Conservation (phyloP, 805 yeast genomes). For the Candida ipomoeae region DNA sequence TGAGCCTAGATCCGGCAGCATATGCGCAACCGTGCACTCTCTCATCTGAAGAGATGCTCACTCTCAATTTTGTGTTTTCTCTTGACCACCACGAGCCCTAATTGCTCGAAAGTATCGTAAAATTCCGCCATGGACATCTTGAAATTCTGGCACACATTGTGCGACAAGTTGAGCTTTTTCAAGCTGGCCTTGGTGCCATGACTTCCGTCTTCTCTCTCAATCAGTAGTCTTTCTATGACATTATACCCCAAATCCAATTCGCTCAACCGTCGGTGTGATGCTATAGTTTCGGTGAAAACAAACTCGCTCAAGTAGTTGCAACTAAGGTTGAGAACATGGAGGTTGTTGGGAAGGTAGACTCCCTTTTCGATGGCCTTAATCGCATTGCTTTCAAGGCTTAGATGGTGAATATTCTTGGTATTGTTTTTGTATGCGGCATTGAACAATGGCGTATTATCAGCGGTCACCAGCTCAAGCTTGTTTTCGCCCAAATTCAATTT, state of each 20-base stretch:
- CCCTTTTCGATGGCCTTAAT: slow-evolving; percentile 12
- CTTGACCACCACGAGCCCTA: slow-evolving; percentile 19
- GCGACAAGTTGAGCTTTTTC: slow-evolving; percentile 18
- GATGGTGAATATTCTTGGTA: slow-evolving; percentile 3
- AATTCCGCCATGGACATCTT: slow-evolving; percentile 19
- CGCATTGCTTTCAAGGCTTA: slow-evolving; percentile 17
- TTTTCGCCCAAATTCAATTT: slow-evolving; percentile 14
- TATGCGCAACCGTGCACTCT: neutral
- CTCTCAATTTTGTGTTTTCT: slow-evolving; percentile 27
- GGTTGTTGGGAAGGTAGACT: slow-evolving; percentile 13
- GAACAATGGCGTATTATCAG: slow-evolving; percentile 13
- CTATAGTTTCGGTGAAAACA: slow-evolving; percentile 10
- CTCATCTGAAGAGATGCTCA: slow-evolving; percentile 19
- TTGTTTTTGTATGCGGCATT: neutral
- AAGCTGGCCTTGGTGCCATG: slow-evolving; percentile 9
- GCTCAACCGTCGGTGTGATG: slow-evolving; percentile 10
- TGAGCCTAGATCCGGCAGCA: neutral
- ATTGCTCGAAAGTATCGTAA: slow-evolving; percentile 20
- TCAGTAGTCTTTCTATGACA: slow-evolving; percentile 7
- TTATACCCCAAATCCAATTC: slow-evolving; percentile 14
- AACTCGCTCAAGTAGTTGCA: slow-evolving; percentile 18
- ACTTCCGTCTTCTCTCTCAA: neutral
- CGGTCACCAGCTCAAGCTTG: slow-evolving; percentile 11
- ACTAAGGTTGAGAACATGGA: slow-evolving; percentile 15
- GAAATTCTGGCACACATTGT: slow-evolving; percentile 14